These are phyloP conservation scores for Schrenkiella parvula DNA, from an alignment of 345 rosid genomes.

Conservation along the genomic window DNA sequence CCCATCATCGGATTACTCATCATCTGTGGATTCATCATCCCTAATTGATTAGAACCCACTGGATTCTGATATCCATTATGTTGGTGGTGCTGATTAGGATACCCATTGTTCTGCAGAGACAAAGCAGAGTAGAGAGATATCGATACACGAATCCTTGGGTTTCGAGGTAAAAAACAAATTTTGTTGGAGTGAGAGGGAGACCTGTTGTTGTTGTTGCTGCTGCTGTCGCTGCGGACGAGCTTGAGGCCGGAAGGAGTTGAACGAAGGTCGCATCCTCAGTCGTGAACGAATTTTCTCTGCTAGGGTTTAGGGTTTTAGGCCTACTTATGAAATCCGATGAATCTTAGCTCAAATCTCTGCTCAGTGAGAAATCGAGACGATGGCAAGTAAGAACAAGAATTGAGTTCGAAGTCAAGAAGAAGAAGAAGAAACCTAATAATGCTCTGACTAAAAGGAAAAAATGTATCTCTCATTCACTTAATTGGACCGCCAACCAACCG, in stretches of 20 bases:
- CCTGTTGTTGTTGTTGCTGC: constrained; percentile 37
- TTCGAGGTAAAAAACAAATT: background rate
- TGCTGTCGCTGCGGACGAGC: constrained; percentile 14
- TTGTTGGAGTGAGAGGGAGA: background rate
- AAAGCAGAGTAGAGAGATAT: background rate
- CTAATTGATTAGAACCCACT: constrained; percentile 29
- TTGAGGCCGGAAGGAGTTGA: constrained; percentile 27
- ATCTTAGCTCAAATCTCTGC: background rate
- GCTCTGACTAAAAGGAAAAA: background rate
- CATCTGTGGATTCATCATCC: constrained; percentile 39
- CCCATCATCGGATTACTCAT: constrained; percentile 36
- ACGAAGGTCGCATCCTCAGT: constrained; percentile 31
- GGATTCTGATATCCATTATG: constrained; percentile 29
- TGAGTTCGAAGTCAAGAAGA: background rate
- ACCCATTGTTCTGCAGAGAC: constrained; percentile 25
- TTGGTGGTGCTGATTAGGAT: constrained; percentile 11
- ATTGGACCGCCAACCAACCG: background rate
- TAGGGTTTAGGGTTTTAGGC: constrained; percentile 28
- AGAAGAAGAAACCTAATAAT: constrained; percentile 8
- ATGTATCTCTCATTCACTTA: background rate
- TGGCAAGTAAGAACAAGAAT: background rate
- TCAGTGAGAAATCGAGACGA: background rate
- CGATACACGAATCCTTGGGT: background rate
- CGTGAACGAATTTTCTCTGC: background rate
- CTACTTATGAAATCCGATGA: background rate